Base-by-base conservation (phyloP, 805 yeast species). In the Monosporozyma solicola region DNA sequence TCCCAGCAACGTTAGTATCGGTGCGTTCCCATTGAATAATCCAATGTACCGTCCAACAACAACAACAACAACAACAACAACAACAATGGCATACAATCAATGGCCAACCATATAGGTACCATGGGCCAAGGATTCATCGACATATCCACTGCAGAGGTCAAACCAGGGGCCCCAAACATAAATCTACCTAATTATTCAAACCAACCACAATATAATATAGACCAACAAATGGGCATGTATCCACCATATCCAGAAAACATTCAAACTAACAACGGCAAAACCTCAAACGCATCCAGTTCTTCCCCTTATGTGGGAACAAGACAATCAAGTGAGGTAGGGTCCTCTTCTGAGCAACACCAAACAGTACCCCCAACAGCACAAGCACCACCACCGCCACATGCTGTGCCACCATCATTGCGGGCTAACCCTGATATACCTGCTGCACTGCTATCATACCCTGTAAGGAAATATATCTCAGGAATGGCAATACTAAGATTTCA, bases 401-500 rank as follows among this genome's bases (percentile, higher is more conserved):
- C 20, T 20, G 20, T 20, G 20, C 50, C 53, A 41, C 58, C 52
- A 49, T 48, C 50, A 25, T 16, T 45, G n/a, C 8, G 39, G 11
- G 41, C 52, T 24, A 45, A 50, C 35, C 33, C 41, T 29, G 27
- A 41, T 20, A 31, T 54, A 5, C 52, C 57, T 15, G 15, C 55
- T 15, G 53, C 55, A 53, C 52, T 46, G 5, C 37, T 64, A 35
- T 62, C 66, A 31, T 68, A 62, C 41, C 60, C 63, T 10, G 57
- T 58, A 35, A 66, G 76, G 53, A 72, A 71, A 54, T 70, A 71
- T 47, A 67, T 76, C 29, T 74, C 82, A 0, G 76, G 79, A 52
- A 70, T 75, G 41, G 84, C 84, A 1, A 71, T 80, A 6, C 64
- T 79, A 50, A 72, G 79, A 51, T 65, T 80, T 11, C 65, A 79